Base-by-base conservation (phyloP, 2,329 filamentous ascomycete species). In the Cladophialophora carrionii region DNA sequence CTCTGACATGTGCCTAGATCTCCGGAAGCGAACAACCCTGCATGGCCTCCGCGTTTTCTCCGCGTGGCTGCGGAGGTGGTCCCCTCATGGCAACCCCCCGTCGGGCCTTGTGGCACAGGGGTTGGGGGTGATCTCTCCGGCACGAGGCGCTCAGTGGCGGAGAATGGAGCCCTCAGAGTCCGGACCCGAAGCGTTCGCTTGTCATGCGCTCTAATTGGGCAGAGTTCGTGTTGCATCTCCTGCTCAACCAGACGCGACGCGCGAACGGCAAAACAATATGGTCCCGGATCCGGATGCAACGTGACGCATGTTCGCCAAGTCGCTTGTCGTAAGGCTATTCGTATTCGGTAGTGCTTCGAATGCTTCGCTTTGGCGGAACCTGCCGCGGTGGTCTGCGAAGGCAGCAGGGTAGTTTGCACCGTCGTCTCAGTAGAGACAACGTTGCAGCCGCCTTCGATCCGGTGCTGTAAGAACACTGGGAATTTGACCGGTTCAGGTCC, bases 1-100 rank as follows among this genome's bases (percentile, higher is more conserved):
- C 57, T 52, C 56, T 64, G 62, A 64, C 62, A 64, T 64, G 57
- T 31, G 62, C 62, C 62, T 41, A 64, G 62, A 22, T 26, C 20
- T 31, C 9, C 56, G 29, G 49, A 60, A 55, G 51, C 57, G 62
- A 61, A 54, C 3, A 55, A 41, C 49, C 62, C 37, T 56, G 51
- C 43, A n/a, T 41, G 14, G n/a, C 14, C 52, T 57, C 62, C 62
- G 60, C 32, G 34, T 56, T 56, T 37, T 57, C 52, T 63, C 52
- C 53, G 53, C 52, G 61, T 48, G 53, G 12, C 31, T 49, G 52
- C n/a, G 41, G 29, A 32, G 52, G 8, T n/a, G 10, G 24, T 37
- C 22, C 46, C 9, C 48, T 10, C 14, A 17, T 7, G 43, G 43
- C 26, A n/a, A 26, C 2, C 22, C n/a, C n/a, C 26, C 29, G 24